Percentiles rank a stretch among this genome's conserved stretches.
phyloP scores from a whole-genome alignment of 495 filamentous ascomycete species.

The Aspergillus panamensis region DNA sequence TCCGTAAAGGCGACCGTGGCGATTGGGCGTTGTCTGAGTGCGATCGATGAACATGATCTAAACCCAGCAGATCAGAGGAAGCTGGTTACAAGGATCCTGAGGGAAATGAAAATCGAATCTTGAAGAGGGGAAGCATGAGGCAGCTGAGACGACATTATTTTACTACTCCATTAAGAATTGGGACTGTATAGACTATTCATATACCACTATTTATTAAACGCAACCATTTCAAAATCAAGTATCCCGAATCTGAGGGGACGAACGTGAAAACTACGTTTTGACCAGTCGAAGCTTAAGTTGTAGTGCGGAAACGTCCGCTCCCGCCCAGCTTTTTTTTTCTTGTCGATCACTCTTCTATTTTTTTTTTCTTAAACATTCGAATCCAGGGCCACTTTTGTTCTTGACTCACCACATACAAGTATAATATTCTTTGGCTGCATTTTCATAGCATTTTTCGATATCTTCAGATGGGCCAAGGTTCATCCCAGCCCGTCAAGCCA shows the following conservation, averaged over 20 bases:
- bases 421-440: background rate
- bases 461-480: conserved; percentile 13
- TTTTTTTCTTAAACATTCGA: background rate
- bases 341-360: conserved; percentile 4
- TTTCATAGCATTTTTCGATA: background rate
- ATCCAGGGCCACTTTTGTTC: background rate
- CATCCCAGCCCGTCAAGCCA: conserved; percentile 6
- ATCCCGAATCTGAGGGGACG: too few relatives aligned
- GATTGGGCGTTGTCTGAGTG: conserved; percentile 75
- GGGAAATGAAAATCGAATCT: conserved; percentile 42
- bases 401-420: background rate
- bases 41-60: conserved; percentile 67
- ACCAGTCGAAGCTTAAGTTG: background rate
- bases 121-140: conserved; percentile 9
- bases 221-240: too few relatives aligned
- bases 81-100: conserved; percentile 66
- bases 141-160: background rate
- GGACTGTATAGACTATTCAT: background rate
- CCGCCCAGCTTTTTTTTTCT: conserved; percentile 7
- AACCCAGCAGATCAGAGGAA: conserved; percentile 73
- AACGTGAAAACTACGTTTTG: too few relatives aligned
- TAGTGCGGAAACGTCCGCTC: background rate
- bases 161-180: background rate
- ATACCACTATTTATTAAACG: background rate
- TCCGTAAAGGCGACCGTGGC: conserved; percentile 61